A percentile compares a stretch with the other conserved stretches of the same genome.
Evolutionary conservation across 352 stramenopile genomes (phyloP).

Genomic region (Phytophthora melonis): DNA sequence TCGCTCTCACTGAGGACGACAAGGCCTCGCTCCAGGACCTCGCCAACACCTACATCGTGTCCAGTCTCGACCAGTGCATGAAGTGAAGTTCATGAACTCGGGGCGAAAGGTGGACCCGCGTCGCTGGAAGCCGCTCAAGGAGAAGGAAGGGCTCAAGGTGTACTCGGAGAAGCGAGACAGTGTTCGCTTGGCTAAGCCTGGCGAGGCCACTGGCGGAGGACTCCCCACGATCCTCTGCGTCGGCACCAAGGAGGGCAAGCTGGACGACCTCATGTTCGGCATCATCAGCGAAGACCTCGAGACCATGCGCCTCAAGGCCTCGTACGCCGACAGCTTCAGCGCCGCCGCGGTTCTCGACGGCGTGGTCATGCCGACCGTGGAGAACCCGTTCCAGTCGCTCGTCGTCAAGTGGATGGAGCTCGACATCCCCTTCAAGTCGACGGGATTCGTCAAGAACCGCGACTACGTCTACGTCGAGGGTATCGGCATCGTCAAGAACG

Average conservation of each 20-base stretch:
- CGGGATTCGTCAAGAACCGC: background rate
- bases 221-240: background rate
- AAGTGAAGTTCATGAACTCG: background rate
- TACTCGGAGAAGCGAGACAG: background rate
- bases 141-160: background rate
- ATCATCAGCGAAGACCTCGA: background rate
- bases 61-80: background rate
- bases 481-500: background rate
- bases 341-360: background rate
- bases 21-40: background rate
- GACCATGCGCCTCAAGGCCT: background rate
- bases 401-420: conserved; percentile 1
- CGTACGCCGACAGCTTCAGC: background rate
- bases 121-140: background rate
- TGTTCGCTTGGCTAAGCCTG: background rate
- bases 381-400: background rate
- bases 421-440: background rate
- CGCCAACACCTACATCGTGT: background rate
- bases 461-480: background rate
- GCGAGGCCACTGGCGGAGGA: background rate
- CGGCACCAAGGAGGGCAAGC: background rate
- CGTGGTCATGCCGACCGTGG: background rate
- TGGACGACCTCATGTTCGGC: background rate
- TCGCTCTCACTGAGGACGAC: background rate
- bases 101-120: background rate